Percentiles rank a stretch among this genome's conserved stretches.
Conservation (phyloP, 495 filamentous ascomycete species). For the Tuber microsphaerosporum region DNA sequence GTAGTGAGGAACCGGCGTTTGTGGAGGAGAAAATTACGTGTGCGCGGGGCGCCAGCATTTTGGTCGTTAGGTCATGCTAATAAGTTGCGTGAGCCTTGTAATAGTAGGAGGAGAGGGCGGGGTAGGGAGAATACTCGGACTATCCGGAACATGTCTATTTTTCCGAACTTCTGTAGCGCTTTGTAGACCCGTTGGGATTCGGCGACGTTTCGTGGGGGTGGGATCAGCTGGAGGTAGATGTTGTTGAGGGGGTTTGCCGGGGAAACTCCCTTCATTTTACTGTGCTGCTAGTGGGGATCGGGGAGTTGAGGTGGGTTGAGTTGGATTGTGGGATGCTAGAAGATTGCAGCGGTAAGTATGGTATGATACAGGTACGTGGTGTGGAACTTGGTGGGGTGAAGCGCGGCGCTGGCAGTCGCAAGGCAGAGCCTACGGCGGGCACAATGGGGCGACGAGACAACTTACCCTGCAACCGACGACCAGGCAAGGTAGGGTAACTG, state of each 20-base stretch:
- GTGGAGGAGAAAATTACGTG: slow-evolving; percentile 28
- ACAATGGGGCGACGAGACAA: no score
- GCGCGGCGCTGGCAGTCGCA: neutral
- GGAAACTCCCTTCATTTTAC: neutral
- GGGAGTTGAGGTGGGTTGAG: neutral
- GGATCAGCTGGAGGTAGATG: slow-evolving; percentile 59
- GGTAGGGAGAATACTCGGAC: slow-evolving; percentile 51
- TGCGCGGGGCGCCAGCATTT: slow-evolving; percentile 17
- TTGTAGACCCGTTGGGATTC: slow-evolving; percentile 67
- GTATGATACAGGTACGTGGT: neutral
- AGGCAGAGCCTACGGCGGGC: neutral
- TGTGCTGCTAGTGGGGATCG: neutral
- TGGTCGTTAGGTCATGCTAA: slow-evolving; percentile 30
- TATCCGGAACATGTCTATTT: slow-evolving; percentile 68
- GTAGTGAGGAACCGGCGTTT: slow-evolving; percentile 14
- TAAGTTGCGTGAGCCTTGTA: neutral
- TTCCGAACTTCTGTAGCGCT: slow-evolving; percentile 66
- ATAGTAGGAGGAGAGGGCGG: neutral
- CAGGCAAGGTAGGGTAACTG: no score
- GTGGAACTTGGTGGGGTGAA: neutral
- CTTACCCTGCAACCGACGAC: no score
- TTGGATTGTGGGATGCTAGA: neutral
- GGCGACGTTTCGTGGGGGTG: slow-evolving; percentile 55
- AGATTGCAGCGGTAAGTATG: neutral
- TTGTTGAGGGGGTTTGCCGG: slow-evolving; percentile 6